Conservation (phyloP, 1,284 basidiomycete species). For the Pascua sp. region DNA sequence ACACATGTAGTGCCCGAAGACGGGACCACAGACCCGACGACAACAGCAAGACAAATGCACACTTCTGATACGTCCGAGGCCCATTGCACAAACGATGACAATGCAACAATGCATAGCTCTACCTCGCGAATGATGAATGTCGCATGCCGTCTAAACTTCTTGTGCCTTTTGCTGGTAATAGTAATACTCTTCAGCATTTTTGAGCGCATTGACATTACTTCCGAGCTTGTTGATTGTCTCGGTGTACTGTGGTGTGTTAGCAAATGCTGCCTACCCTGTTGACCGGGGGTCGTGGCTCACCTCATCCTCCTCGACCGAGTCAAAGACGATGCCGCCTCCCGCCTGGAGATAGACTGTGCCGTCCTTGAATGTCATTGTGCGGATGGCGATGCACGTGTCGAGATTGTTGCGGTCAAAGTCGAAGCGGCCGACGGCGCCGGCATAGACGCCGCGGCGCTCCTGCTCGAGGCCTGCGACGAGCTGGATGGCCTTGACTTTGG, state of each 20-base stretch:
- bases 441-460: slow-evolving; percentile 91
- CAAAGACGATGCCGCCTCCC: slow-evolving; percentile 90
- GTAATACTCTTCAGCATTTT: slow-evolving; percentile 10
- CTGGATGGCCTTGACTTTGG: slow-evolving; percentile 98
- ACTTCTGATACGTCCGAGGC: no score
- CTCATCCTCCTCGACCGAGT: slow-evolving; percentile 96
- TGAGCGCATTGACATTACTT: slow-evolving; percentile 6
- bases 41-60: no score
- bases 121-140: background rate
- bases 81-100: background rate
- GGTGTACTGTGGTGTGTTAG: background rate
- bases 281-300: slow-evolving; percentile 3
- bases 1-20: no score
- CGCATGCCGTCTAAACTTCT: background rate
- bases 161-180: slow-evolving; percentile 9
- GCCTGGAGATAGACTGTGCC: slow-evolving; percentile 91
- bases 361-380: slow-evolving; percentile 96
- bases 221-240: slow-evolving; percentile 11
- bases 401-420: slow-evolving; percentile 93
- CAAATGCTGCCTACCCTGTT: no score
- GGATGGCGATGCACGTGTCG: slow-evolving; percentile 98
- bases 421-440: slow-evolving; percentile 94
- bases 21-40: no score
- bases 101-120: background rate
- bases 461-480: slow-evolving; percentile 82